Percentiles rank a stretch among this genome's conserved stretches.
These are phyloP conservation scores for Cyathus striatus DNA, from an alignment of 768 basidiomycete genomes.

Conservation along the genomic window DNA sequence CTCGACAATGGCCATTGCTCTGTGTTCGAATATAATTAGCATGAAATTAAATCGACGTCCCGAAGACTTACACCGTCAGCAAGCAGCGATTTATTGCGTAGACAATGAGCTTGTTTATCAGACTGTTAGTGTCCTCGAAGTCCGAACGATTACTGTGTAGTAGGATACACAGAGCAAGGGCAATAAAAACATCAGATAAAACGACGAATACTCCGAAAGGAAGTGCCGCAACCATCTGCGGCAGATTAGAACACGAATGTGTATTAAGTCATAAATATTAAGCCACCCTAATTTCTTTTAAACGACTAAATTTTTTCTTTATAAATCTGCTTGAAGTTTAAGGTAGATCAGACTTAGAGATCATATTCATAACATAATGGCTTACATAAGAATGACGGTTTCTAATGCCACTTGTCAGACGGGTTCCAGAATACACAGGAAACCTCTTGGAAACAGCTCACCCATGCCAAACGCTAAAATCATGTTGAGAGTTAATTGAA, in stretches of 20 bases:
- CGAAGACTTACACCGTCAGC: slow-evolving; percentile 39
- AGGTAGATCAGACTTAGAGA: background rate
- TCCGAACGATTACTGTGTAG: slow-evolving; percentile 34
- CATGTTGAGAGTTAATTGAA: background rate
- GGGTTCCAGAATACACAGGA: background rate
- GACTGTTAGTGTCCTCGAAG: slow-evolving; percentile 33
- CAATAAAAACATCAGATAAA: slow-evolving; percentile 41
- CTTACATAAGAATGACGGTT: slow-evolving; percentile 32
- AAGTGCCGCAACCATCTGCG: slow-evolving; percentile 28
- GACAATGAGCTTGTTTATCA: slow-evolving; percentile 41
- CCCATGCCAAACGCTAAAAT: slow-evolving; percentile 34
- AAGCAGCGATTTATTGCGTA: slow-evolving; percentile 47
- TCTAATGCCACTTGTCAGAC: no score
- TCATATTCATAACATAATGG: background rate
- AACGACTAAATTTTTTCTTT: slow-evolving; percentile 26
- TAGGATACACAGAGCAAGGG: slow-evolving; percentile 34
- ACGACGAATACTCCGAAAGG: slow-evolving; percentile 42
- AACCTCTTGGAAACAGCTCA: slow-evolving; percentile 8
- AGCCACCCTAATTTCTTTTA: slow-evolving; percentile 21
- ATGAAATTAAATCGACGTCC: background rate
- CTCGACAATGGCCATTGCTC: slow-evolving; percentile 33
- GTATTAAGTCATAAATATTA: background rate
- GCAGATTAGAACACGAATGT: background rate
- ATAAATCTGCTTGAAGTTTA: slow-evolving; percentile 22
- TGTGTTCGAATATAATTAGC: slow-evolving; percentile 12